Percentiles rank a stretch among this genome's conserved stretches.
Conservation (phyloP, 139 green algal species). For the Asterochloris erici region DNA sequence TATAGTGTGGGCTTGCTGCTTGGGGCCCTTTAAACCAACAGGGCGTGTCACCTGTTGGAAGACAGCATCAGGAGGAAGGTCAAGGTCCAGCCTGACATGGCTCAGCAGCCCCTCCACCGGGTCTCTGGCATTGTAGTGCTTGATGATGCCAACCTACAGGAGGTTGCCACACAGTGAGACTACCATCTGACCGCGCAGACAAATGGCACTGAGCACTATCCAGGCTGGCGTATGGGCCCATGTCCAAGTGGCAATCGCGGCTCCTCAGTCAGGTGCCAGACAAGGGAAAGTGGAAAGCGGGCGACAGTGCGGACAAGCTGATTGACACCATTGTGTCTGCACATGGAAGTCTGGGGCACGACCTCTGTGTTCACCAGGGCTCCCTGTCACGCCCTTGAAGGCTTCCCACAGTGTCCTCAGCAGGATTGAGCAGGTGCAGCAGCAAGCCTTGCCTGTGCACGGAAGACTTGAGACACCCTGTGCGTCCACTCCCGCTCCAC, state of each 20-base stretch:
- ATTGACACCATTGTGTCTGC: too few species aligned
- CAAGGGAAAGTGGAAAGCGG: too few species aligned
- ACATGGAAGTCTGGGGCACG: too few species aligned
- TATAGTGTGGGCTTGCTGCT: too few species aligned
- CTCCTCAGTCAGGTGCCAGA: neutral
- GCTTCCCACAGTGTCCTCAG: too few species aligned
- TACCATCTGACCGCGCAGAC: neutral
- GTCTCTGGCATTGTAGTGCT: constrained; percentile 36
- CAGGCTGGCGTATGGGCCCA: too few species aligned
- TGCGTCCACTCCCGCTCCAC: constrained; percentile 43
- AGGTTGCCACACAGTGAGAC: neutral
- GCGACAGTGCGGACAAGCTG: too few species aligned
- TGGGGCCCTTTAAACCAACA: neutral
- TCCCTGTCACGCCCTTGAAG: too few species aligned
- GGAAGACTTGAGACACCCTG: constrained; percentile 32
- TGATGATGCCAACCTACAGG: constrained; percentile 28
- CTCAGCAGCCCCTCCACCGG: constrained; percentile 39
- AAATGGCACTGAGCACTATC: too few species aligned
- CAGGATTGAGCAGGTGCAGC: neutral
- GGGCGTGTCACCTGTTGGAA: constrained; percentile 16
- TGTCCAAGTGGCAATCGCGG: neutral
- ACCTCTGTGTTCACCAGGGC: too few species aligned
- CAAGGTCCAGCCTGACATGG: constrained; percentile 7
- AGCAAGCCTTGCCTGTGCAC: constrained; percentile 12
- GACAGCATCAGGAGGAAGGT: neutral